phyloP scores from a whole-genome alignment of 257 asterid genomes.

The Nicotiana undulata region DNA sequence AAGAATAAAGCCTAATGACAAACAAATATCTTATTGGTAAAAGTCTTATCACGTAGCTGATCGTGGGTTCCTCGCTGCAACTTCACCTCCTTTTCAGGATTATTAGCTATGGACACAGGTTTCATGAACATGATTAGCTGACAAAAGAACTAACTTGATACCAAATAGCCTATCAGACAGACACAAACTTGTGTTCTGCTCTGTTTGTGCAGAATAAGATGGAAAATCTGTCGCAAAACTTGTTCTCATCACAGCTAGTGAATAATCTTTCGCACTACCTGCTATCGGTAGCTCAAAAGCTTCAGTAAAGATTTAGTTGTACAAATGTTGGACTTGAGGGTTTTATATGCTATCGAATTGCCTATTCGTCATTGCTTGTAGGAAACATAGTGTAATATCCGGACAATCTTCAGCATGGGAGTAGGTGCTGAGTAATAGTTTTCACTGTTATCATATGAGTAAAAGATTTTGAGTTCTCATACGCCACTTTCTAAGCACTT shows the following conservation, averaged over 20 bases:
- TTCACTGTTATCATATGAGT: not conserved
- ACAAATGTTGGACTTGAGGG: not conserved
- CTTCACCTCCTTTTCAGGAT: not conserved
- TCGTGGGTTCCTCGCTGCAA: not conserved
- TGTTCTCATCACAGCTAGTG: not conserved
- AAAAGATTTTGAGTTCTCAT: not conserved
- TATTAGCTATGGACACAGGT: conserved; percentile 5
- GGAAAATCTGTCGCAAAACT: not conserved
- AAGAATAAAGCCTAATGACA: not conserved
- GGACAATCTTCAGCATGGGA: not conserved
- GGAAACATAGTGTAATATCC: not conserved
- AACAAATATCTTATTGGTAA: not conserved
- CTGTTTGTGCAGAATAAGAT: not conserved
- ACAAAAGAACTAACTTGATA: not conserved
- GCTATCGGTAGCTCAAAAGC: not conserved
- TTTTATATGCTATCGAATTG: not conserved
- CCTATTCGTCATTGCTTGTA: not conserved
- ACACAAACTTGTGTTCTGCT: not conserved
- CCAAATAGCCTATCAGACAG: not conserved
- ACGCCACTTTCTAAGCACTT: not conserved
- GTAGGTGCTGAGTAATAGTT: not conserved
- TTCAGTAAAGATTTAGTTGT: not conserved
- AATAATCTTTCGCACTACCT: not conserved
- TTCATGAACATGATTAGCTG: not conserved
- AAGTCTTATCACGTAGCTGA: not conserved